Evolutionary conservation across 495 filamentous ascomycete genomes (phyloP).

Genomic region (Terfezia claveryi): DNA sequence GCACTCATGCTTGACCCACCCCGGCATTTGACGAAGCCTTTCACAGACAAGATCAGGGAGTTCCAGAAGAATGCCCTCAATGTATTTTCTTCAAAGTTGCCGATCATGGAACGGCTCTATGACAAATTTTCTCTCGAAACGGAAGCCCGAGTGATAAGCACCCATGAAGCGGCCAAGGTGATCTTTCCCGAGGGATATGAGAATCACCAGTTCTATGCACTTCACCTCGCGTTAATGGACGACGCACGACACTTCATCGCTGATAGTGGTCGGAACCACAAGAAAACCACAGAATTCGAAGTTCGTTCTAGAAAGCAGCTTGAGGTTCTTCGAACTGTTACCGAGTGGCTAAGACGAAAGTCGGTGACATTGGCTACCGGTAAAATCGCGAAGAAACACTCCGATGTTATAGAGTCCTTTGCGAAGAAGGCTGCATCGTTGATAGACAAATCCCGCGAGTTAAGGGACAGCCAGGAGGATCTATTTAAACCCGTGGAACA

Average conservation of each 20-base stretch:
- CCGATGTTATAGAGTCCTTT: slow-evolving; percentile 30
- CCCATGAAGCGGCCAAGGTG: slow-evolving; percentile 9
- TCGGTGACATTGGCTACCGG: not conserved
- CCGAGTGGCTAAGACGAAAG: slow-evolving; percentile 5
- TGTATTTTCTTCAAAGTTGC: slow-evolving; percentile 3
- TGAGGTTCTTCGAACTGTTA: slow-evolving; percentile 10
- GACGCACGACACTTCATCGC: slow-evolving; percentile 11
- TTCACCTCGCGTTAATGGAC: slow-evolving; percentile 15
- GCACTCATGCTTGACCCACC: not conserved
- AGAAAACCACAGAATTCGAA: slow-evolving; percentile 11
- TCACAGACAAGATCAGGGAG: slow-evolving; percentile 5
- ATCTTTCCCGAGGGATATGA: slow-evolving; percentile 8
- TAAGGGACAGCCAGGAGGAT: slow-evolving; percentile 32
- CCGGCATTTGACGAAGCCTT: not conserved
- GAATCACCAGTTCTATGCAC: slow-evolving; percentile 11
- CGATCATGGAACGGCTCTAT: slow-evolving; percentile 7
- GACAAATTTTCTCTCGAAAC: slow-evolving; percentile 5
- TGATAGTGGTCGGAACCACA: slow-evolving; percentile 11
- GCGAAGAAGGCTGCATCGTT: slow-evolving; percentile 38
- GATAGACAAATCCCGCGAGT: slow-evolving; percentile 41
- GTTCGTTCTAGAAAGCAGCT: slow-evolving; percentile 11
- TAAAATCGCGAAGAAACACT: not conserved
- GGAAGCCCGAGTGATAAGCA: slow-evolving; percentile 5
- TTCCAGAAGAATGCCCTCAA: slow-evolving; percentile 2
- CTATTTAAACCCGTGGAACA: slow-evolving; percentile 21